Percentiles rank a stretch among this genome's conserved stretches.
Evolutionary conservation across 2,329 filamentous ascomycete genomes (phyloP).

Genomic region (Epichloe typhina): DNA sequence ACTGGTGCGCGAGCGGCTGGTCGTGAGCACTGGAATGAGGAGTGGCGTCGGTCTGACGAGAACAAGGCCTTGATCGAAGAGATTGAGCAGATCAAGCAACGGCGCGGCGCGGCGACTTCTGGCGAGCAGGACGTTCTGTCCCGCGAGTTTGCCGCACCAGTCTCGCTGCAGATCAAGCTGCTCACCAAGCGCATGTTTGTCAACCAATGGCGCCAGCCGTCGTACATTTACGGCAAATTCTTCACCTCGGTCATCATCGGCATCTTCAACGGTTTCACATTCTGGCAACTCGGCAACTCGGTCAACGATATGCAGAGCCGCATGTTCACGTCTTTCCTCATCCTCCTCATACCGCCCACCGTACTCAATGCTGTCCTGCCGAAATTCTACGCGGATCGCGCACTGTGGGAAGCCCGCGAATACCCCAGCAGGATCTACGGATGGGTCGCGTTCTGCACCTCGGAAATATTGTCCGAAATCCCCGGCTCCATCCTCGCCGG

Average conservation of each 20-base stretch:
- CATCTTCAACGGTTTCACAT: conserved; percentile 71
- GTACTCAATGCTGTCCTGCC: conserved; percentile 62
- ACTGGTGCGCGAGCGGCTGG: conserved; percentile 22
- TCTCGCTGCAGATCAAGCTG: conserved; percentile 47
- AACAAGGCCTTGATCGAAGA: conserved; percentile 45
- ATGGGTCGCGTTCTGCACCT: conserved; percentile 64
- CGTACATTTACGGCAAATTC: conserved; percentile 65
- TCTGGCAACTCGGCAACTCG: conserved; percentile 53
- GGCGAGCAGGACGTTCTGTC: conserved; percentile 11
- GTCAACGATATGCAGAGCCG: conserved; percentile 61
- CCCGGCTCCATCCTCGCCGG: conserved; percentile 52
- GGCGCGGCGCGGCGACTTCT: conserved; percentile 6
- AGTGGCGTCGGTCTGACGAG: conserved; percentile 56
- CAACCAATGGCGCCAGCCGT: conserved; percentile 64
- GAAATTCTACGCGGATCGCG: conserved; percentile 65
- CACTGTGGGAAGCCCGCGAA: conserved; percentile 61
- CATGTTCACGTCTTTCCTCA: conserved; percentile 60
- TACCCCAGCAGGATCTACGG: conserved; percentile 63
- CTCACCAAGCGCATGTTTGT: conserved; percentile 58
- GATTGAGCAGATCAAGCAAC: conserved; percentile 45
- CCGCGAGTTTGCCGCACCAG: conserved; percentile 52
- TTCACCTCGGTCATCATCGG: conserved; percentile 59
- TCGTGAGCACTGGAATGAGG: conserved; percentile 53
- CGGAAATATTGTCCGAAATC: conserved; percentile 60
- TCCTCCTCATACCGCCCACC: conserved; percentile 53